Conservation (phyloP, 129 eudicot species). For the Artemisia tridentata region DNA sequence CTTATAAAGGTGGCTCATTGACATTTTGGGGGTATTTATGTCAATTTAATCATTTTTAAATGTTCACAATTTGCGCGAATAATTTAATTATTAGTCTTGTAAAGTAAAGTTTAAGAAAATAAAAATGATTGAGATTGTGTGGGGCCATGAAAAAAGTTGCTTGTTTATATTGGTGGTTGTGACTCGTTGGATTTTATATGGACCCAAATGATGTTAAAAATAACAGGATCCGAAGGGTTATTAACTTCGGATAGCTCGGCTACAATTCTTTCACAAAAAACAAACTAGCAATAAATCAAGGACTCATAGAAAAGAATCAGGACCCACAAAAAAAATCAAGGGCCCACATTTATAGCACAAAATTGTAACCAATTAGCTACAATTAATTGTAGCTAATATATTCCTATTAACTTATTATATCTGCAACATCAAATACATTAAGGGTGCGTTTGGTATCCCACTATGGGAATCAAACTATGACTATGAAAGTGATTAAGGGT, state of each 20-base stretch:
- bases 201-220: background rate
- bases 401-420: too few relatives aligned
- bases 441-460: too few relatives aligned
- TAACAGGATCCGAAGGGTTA: conserved; percentile 11
- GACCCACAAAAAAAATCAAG: too few relatives aligned
- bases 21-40: conserved; percentile 23
- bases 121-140: conserved; percentile 25
- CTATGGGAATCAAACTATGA: too few relatives aligned
- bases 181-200: conserved; percentile 22
- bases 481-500: too few relatives aligned
- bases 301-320: too few relatives aligned
- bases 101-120: background rate
- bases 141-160: conserved; percentile 31
- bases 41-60: conserved; percentile 8
- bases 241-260: too few relatives aligned
- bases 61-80: conserved; percentile 15
- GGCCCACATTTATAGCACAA: too few relatives aligned
- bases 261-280: too few relatives aligned
- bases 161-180: conserved; percentile 32
- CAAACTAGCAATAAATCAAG: too few relatives aligned
- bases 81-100: background rate
- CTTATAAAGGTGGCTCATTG: conserved; percentile 28
- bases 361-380: too few relatives aligned
- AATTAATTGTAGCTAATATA: too few relatives aligned
- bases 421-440: background rate